Conservation (phyloP, 1,284 basidiomycete genomes). For the Leccinum pachyderme region DNA sequence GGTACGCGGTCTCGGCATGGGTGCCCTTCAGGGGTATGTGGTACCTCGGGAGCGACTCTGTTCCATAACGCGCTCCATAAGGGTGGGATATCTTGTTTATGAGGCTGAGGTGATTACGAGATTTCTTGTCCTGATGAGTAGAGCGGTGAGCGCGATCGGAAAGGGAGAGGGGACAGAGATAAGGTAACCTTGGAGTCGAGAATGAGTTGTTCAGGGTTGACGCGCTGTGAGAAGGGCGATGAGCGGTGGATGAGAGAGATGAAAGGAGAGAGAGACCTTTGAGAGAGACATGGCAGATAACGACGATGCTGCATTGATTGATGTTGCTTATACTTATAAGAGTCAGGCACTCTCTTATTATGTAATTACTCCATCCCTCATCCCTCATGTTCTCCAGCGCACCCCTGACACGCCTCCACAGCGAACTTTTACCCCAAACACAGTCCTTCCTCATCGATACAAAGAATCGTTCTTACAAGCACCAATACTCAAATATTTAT, state of each 20-base stretch:
- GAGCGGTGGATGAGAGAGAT: neutral
- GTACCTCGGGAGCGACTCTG: slow-evolving; percentile 64
- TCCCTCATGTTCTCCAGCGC: slow-evolving; percentile 15
- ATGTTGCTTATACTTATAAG: neutral
- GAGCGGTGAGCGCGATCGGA: neutral
- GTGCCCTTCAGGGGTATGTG: slow-evolving; percentile 62
- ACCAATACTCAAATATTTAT: slow-evolving; percentile 95
- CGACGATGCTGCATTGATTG: neutral
- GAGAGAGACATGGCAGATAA: slow-evolving; percentile 42
- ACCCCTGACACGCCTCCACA: slow-evolving; percentile 25
- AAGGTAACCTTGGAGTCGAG: slow-evolving; percentile 49
- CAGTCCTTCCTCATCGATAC: slow-evolving; percentile 59
- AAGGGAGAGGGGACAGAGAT: neutral
- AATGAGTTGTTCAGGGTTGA: slow-evolving; percentile 62
- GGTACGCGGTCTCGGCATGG: slow-evolving; percentile 62
- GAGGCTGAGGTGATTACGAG: slow-evolving; percentile 40
- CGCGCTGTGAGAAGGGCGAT: slow-evolving; percentile 43
- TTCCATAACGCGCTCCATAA: slow-evolving; percentile 67
- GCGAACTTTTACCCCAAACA: slow-evolving; percentile 37
- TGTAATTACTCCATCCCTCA: neutral
- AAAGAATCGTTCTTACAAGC: slow-evolving; percentile 67
- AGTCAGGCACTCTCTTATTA: neutral
- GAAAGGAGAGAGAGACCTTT: slow-evolving; percentile 37
- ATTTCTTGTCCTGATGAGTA: slow-evolving; percentile 45
- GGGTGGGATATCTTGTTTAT: slow-evolving; percentile 39